Conservation (phyloP, 2,329 filamentous ascomycete genomes). For the Cryphonectria naterciae region DNA sequence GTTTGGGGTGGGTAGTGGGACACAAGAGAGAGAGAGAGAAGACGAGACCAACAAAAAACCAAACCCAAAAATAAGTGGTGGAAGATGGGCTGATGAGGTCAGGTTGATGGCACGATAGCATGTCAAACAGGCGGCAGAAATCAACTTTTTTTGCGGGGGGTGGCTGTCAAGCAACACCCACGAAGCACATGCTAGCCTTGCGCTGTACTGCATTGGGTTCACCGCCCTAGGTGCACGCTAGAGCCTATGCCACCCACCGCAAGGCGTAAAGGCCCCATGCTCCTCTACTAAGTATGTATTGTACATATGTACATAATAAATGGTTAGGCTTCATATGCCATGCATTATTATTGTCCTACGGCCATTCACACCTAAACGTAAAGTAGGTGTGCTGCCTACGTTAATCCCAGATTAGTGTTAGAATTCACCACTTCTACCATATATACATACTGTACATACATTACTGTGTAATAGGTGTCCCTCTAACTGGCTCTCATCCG, state of each 20-base stretch:
- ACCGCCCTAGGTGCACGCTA: neutral
- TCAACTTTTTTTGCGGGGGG: constrained; percentile 5
- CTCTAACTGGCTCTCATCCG: neutral
- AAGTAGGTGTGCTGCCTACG: neutral
- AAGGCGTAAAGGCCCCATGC: neutral
- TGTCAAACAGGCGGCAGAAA: constrained; percentile 25
- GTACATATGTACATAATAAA: neutral
- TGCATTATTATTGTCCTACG: neutral
- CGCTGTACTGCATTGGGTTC: neutral
- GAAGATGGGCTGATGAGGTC: constrained; percentile 25
- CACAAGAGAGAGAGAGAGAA: neutral
- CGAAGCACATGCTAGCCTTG: neutral
- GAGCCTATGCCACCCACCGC: neutral
- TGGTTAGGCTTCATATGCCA: neutral
- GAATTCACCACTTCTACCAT: neutral
- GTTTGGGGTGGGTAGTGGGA: neutral
- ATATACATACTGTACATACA: neutral
- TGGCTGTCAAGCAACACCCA: neutral
- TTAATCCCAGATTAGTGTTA: too few species aligned
- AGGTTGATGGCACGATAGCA: constrained; percentile 22
- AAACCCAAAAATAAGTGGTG: neutral
- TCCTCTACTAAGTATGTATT: neutral
- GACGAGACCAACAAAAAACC: too few species aligned
- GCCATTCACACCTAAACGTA: neutral
- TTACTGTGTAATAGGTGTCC: neutral